Evolutionary conservation across 2,329 filamentous ascomycete genomes (phyloP).

Genomic region (Dactylellina drechsleri): DNA sequence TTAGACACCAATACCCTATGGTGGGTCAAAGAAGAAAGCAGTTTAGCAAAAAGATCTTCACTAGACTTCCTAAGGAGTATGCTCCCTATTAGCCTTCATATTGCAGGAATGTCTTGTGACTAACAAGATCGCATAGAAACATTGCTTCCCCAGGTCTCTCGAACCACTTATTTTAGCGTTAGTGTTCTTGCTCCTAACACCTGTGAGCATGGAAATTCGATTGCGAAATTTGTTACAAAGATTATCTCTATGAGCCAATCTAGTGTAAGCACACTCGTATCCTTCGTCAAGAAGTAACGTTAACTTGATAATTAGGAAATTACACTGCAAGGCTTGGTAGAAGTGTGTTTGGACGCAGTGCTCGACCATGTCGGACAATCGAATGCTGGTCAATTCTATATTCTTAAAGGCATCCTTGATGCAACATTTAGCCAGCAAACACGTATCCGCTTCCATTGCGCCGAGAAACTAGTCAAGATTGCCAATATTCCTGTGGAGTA

Average conservation of each 20-base stretch:
- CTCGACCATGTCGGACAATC: conserved; percentile 39
- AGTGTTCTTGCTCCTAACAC: conserved; percentile 28
- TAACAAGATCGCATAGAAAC: conserved; percentile 11
- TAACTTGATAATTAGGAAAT: conserved; percentile 19
- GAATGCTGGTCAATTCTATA: conserved; percentile 37
- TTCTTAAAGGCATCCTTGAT: conserved; percentile 43
- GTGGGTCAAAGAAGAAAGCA: conserved; percentile 28
- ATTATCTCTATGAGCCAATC: conserved; percentile 16
- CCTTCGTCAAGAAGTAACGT: background rate
- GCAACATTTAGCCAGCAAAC: background rate
- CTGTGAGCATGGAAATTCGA: conserved; percentile 47
- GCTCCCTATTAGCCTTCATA: background rate
- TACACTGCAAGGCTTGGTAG: conserved; percentile 24
- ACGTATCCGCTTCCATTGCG: conserved; percentile 14
- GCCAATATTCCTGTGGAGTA: conserved; percentile 43
- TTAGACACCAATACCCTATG: conserved; percentile 32
- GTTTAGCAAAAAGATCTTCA: background rate
- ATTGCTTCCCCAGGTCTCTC: conserved; percentile 39
- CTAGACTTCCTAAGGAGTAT: conserved; percentile 42
- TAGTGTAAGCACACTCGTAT: conserved; percentile 12
- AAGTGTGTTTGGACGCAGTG: conserved; percentile 20
- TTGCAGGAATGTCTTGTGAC: background rate
- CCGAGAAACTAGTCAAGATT: conserved; percentile 20
- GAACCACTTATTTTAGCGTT: conserved; percentile 42
- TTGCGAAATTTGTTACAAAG: conserved; percentile 24